A percentile compares a stretch with the other conserved stretches of the same genome.
These are phyloP conservation scores for Orychophragmus violaceus DNA, from an alignment of 345 rosid species.

Conservation along the genomic window DNA sequence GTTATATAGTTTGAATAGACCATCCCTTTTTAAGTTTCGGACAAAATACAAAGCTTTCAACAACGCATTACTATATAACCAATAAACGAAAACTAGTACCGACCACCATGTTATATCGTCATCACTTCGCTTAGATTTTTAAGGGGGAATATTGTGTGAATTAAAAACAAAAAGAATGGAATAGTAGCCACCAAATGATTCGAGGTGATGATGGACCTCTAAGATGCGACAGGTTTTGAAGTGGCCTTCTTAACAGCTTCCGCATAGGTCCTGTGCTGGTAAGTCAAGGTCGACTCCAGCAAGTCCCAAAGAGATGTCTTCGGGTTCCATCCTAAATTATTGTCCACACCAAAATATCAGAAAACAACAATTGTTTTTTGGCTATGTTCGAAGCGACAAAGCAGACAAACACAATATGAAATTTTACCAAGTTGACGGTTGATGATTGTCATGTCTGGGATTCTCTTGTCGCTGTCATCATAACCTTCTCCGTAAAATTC, in stretches of 20 bases:
- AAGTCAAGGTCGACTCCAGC: slow-evolving; percentile 90
- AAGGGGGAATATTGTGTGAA: slow-evolving; percentile 13
- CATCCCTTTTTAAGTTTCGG: not conserved
- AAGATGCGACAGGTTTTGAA: slow-evolving; percentile 55
- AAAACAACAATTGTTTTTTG: not conserved
- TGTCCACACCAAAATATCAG: not conserved
- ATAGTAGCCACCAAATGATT: slow-evolving; percentile 13
- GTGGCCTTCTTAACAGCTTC: slow-evolving; percentile 82
- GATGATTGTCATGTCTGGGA: slow-evolving; percentile 98
- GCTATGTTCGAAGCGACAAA: not conserved
- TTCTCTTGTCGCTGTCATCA: slow-evolving; percentile 97
- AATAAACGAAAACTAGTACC: slow-evolving; percentile 20
- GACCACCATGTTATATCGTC: slow-evolving; percentile 14
- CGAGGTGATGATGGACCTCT: slow-evolving; percentile 10
- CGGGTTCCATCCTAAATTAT: slow-evolving; percentile 83
- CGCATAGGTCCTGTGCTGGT: slow-evolving; percentile 92
- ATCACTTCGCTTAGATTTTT: slow-evolving; percentile 1
- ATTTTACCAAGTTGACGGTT: slow-evolving; percentile 79
- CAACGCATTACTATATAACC: slow-evolving; percentile 12
- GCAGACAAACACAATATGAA: not conserved
- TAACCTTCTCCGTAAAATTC: slow-evolving; percentile 94
- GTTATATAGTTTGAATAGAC: not conserved
- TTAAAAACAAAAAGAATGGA: slow-evolving; percentile 14
- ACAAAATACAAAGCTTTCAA: not conserved
- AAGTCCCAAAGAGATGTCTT: slow-evolving; percentile 95